Evolutionary conservation across 2,329 filamentous ascomycete species (phyloP), one percentile per base, ranked within the genome.

Genomic region (Fusarium hainanense): DNA sequence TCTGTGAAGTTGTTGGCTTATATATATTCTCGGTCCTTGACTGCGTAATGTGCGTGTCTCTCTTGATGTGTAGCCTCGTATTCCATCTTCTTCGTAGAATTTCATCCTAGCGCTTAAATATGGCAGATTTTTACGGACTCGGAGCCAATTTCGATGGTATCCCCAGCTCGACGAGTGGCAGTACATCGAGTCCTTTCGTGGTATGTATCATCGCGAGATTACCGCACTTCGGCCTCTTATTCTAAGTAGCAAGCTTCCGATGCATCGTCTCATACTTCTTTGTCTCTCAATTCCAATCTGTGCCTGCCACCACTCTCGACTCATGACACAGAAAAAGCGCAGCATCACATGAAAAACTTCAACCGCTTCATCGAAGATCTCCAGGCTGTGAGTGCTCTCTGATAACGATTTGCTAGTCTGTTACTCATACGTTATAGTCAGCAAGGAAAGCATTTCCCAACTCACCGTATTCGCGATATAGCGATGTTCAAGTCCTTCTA

Each of bases 361-460:
- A 55, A 72, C 21, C 47, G 42, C 27, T 75, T 75, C 42, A 58
- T 75, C 18, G 50, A 63, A 32, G 73, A 73, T 43, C 71, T 75
- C 7, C 69, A 74, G 51, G 48, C 65, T 30, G 73, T 75, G 69
- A 54, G 9, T 13, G 4, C 18, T 30, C 11, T 28, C 27, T 32
- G 5, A 14, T 16, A 7, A 14, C 28, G 1, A 6, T 30, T 7
- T 27, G 27, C 21, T 7, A 18, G n/a, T 42, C 9, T 13, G 14
- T 16, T 4, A 14, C 56, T 75, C 14, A 75, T 21, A 21, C 8
- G 9, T 37, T 13, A 5, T 11, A 75, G 73, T 66, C 73, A 12
- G 73, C 73, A 18, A 72, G 70, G 28, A 62, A 71, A 23, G 73
- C 73, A 13, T 75, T 75, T 18, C 73, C 73, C 16, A 75, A 75